Evolutionary conservation across 768 basidiomycete species (phyloP).

Genomic region (Auricularia sp.): DNA sequence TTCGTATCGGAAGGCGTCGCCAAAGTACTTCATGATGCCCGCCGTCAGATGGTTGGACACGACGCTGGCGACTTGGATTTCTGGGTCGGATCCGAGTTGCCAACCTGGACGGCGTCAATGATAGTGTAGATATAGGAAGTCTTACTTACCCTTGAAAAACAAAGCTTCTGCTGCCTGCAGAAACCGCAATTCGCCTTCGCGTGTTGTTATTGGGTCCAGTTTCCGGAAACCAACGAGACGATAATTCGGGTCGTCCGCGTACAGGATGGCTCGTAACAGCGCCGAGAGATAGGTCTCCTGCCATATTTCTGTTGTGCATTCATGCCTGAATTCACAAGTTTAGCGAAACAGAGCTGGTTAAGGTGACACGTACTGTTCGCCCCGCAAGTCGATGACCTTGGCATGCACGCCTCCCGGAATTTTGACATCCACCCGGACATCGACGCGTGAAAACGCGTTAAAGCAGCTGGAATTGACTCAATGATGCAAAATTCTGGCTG

Average conservation of each 20-base stretch:
- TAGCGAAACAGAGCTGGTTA: background rate
- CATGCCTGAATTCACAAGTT: slow-evolving; percentile 45
- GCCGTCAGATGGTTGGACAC: slow-evolving; percentile 95
- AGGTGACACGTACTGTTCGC: slow-evolving; percentile 62
- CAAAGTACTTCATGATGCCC: slow-evolving; percentile 94
- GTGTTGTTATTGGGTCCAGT: slow-evolving; percentile 84
- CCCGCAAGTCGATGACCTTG: slow-evolving; percentile 87
- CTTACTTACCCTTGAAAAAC: slow-evolving; percentile 67
- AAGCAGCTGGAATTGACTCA: slow-evolving; percentile 54
- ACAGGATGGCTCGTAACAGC: slow-evolving; percentile 79
- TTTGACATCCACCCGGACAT: slow-evolving; percentile 94
- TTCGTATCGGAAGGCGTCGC: slow-evolving; percentile 78
- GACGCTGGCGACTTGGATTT: slow-evolving; percentile 94
- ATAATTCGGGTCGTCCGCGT: slow-evolving; percentile 91
- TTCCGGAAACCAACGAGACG: slow-evolving; percentile 89
- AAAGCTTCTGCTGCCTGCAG: slow-evolving; percentile 81
- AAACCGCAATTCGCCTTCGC: slow-evolving; percentile 83
- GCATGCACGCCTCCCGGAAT: slow-evolving; percentile 95
- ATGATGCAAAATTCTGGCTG: background rate
- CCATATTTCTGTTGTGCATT: slow-evolving; percentile 88
- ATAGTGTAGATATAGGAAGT: background rate
- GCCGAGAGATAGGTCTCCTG: slow-evolving; percentile 96
- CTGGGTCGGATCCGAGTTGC: slow-evolving; percentile 97
- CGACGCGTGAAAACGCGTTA: slow-evolving; percentile 95
- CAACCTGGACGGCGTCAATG: slow-evolving; percentile 48